Evolutionary conservation across 2,329 filamentous ascomycete species (phyloP), one percentile per base, ranked within the genome.

Genomic region (Fusarium irregulare): DNA sequence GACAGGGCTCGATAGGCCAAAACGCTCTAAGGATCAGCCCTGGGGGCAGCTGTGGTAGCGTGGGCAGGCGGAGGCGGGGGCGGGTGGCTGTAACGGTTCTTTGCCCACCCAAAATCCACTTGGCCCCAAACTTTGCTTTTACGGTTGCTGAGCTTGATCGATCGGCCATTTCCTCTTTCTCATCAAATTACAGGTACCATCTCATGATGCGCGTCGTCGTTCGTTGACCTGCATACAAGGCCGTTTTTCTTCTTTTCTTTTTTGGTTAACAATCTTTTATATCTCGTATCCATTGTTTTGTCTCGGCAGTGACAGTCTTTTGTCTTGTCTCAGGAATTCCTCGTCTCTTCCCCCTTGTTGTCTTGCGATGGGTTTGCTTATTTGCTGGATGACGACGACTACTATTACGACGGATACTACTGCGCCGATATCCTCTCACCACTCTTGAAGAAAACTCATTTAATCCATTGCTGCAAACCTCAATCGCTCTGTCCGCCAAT

Each of bases 341-440:
- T 51, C 48, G 60, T 44, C 28, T 59, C n/a, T 58, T 57, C 40
- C 48, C 28, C 23, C 45, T 61, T 60, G 42, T 56, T 63, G 51
- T 54, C 61, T 57, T 59, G 56, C 42, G 21, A 67, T 67, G 62
- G 45, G 61, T 64, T 50, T 70, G 62, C 54, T 59, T 63, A 59
- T 50, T 68, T 69, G 56, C 55, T 69, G 50, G 66, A 66, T 74
- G 59, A 73, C 72, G 69, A 74, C 72, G 61, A 64, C 61, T 61
- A 46, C 34, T 53, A 51, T 23, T 51, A 73, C 71, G 69, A 73
- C 71, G 59, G 61, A 60, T 63, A 45, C 34, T 60, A 56, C 48
- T 53, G 27, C 37, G 37, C 23, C 32, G 27, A 45, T 63, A 64
- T 48, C 66, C 63, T 64, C 66, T 64, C 71, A 71, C 66, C 47